These are phyloP conservation scores for Fusarium mexicanum DNA, from an alignment of 2,329 filamentous ascomycete genomes.

Conservation along the genomic window DNA sequence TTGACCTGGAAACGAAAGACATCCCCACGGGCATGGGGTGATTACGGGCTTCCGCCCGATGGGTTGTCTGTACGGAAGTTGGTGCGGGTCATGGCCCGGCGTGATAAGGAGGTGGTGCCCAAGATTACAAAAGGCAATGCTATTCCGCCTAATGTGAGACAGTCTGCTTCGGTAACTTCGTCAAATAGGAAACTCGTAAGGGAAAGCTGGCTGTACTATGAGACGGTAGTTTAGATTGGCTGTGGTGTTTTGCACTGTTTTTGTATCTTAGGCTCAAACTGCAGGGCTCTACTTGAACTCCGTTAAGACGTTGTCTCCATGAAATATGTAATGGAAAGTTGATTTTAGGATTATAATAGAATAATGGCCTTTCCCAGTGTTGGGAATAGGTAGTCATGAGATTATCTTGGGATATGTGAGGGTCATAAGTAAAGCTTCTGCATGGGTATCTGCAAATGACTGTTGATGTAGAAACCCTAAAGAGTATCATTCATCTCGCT, in stretches of 20 bases:
- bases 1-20: not conserved
- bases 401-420: no score
- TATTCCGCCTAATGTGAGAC: accelerated
- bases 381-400: not conserved
- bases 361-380: accelerated
- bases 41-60: not conserved
- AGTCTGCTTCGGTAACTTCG: no score
- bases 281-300: no score
- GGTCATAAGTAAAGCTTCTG: not conserved
- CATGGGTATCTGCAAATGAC: not conserved
- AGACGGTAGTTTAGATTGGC: not conserved
- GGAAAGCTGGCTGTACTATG: not conserved
- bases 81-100: not conserved
- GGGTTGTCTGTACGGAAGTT: not conserved
- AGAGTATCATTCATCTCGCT: not conserved
- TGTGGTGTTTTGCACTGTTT: not conserved
- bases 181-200: accelerated
- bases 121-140: accelerated
- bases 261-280: accelerated
- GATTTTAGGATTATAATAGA: accelerated
- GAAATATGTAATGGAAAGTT: not conserved
- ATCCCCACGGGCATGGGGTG: not conserved
- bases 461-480: accelerated
- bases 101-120: not conserved
- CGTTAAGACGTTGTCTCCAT: accelerated